These are phyloP conservation scores for Aspergillus flavus DNA, from an alignment of 2,329 filamentous ascomycete species.

Conservation along the genomic window DNA sequence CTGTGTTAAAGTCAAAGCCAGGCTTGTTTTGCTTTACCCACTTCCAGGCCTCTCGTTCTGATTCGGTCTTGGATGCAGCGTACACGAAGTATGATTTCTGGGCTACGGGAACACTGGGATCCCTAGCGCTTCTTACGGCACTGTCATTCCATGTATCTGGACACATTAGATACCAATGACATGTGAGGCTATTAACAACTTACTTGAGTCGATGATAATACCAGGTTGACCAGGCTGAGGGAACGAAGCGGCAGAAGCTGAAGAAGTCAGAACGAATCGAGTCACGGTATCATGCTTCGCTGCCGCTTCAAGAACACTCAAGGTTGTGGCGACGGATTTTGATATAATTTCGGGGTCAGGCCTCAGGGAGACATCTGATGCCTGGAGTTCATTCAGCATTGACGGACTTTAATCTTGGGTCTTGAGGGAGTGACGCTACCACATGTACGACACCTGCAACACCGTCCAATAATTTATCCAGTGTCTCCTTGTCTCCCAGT, in stretches of 20 bases:
- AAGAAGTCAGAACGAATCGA: not conserved
- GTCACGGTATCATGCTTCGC: not conserved
- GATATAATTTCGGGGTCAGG: slow-evolving; percentile 49
- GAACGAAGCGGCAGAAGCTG: not conserved
- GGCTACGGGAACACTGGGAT: not conserved
- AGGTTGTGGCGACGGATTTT: slow-evolving; percentile 10
- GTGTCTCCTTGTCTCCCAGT: slow-evolving; percentile 39
- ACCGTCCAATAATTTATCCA: slow-evolving; percentile 45
- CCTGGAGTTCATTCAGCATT: slow-evolving; percentile 4
- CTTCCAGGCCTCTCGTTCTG: slow-evolving; percentile 51
- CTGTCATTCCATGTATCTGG: slow-evolving; percentile 17
- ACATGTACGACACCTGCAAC: slow-evolving; percentile 29
- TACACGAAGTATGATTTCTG: slow-evolving; percentile 12
- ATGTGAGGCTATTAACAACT: not conserved
- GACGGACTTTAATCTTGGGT: not conserved
- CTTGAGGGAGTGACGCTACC: slow-evolving; percentile 7
- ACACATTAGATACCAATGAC: not conserved
- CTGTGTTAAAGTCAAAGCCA: slow-evolving; percentile 47
- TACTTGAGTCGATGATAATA: not conserved
- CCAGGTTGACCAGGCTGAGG: not conserved
- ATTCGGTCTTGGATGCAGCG: slow-evolving; percentile 50
- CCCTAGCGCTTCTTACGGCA: slow-evolving; percentile 8
- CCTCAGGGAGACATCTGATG: slow-evolving; percentile 31
- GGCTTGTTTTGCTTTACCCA: slow-evolving; percentile 49
- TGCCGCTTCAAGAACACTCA: not conserved